Base-by-base conservation (phyloP, 805 yeast genomes). In the Schizosaccharomyces osmophilus region DNA sequence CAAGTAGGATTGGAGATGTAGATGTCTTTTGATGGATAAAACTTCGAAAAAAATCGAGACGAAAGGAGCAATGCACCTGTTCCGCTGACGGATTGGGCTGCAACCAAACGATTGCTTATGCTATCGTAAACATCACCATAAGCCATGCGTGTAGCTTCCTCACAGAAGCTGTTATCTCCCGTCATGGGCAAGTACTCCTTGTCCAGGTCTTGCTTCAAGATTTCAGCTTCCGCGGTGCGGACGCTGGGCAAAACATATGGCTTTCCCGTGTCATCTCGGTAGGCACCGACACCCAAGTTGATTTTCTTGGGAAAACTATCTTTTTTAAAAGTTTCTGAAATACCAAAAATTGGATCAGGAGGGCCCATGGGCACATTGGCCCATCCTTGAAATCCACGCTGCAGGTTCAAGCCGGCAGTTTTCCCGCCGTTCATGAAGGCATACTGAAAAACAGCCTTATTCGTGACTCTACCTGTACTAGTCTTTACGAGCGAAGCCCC, bases 1-100 rank as follows among this genome's bases (percentile, higher is more conserved):
- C 98, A 90, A n/a, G 97, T 88, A 66, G 98, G 98, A 63, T 78
- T 74, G 15, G 95, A 85, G 61, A 89, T 69, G 71, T 87, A 87
- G 62, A 89, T 78, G 31, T 72, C 70, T 66, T 78, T 75, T 63
- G 73, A 72, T 9, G 77, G 70, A 68, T 82, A 76, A 77, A 84
- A 85, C 64, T 78, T 74, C 65, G 73, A 72, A 67, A 89, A 72
- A 69, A 90, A 85, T 69, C 83, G 90, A 29, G 85, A 90, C 60
- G 88, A 81, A 48, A 90, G 82, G 66, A 94, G 82, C 64, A 89
- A 76, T 2, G 97, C 90, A 64, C 98, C 98, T 48, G 98, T 90
- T 65, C 98, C 98, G 48, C 95, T 84, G 64, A 90, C 77, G 63
- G 97, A 84, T 74, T 90, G 98, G 15, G 88, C 77, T 60, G 94